These are phyloP conservation scores for Myxozyma neotropica DNA, from an alignment of 805 yeast genomes.

Conservation along the genomic window DNA sequence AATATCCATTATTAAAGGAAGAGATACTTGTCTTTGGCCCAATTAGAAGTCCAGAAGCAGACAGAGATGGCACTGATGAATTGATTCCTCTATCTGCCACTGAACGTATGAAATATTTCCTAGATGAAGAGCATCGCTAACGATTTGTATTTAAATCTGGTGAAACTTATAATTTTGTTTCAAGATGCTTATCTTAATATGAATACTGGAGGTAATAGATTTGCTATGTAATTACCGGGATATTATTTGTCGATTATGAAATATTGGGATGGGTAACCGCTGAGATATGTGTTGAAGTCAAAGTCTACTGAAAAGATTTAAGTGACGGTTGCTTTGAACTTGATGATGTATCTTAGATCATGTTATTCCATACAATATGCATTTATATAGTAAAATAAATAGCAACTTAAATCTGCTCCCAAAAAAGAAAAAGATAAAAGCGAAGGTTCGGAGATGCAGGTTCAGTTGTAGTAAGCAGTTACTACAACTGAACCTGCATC, in stretches of 20 bases:
- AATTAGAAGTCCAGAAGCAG: neutral
- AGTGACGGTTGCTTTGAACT: conserved; percentile 37
- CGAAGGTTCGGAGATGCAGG: too few relatives aligned
- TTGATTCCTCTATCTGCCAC: conserved; percentile 34
- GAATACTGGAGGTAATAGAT: conserved; percentile 49
- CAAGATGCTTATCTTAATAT: conserved; percentile 55
- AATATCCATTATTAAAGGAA: conserved; percentile 19
- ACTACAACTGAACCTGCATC: too few relatives aligned
- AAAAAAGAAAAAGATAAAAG: too few relatives aligned
- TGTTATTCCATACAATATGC: too few relatives aligned
- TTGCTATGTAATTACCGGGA: conserved; percentile 58
- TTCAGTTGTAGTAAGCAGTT: too few relatives aligned
- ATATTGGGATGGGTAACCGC: conserved; percentile 44
- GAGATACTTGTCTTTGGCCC: conserved; percentile 1
- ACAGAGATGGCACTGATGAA: neutral
- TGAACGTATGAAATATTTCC: conserved; percentile 52
- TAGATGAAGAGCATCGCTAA: conserved; percentile 45
- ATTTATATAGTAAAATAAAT: too few relatives aligned
- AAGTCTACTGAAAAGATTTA: conserved; percentile 35
- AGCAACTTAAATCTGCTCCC: too few relatives aligned
- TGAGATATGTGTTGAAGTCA: conserved; percentile 44
- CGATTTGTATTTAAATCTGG: conserved; percentile 48
- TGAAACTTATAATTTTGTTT: conserved; percentile 52
- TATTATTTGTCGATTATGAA: conserved; percentile 44
- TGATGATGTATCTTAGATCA: neutral